Evolutionary conservation across 768 basidiomycete genomes (phyloP).

Genomic region (Coprinopsis cinerea): DNA sequence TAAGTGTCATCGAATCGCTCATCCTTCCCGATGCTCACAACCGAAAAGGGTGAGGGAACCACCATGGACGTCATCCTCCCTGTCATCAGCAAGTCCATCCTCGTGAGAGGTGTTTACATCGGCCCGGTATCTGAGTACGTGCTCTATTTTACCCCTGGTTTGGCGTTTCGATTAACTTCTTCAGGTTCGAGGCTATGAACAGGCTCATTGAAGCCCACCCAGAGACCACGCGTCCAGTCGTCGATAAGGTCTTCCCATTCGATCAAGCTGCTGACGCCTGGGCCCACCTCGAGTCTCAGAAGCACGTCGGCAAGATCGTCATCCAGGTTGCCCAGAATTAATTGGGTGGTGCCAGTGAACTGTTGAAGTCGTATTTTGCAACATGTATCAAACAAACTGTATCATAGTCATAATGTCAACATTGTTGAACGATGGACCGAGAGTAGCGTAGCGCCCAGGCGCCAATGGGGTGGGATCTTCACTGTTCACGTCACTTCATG

Average conservation of each 20-base stretch:
- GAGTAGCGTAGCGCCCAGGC: too few relatives aligned
- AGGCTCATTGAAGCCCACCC: constrained; percentile 36
- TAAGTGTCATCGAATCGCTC: too few relatives aligned
- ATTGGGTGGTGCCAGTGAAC: too few relatives aligned
- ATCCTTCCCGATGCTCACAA: too few relatives aligned
- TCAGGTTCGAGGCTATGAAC: constrained; percentile 48
- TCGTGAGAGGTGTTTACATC: constrained; percentile 46
- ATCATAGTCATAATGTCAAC: too few relatives aligned
- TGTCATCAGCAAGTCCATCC: constrained; percentile 34
- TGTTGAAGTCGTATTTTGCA: too few relatives aligned
- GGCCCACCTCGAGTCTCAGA: constrained; percentile 42
- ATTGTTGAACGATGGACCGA: too few relatives aligned
- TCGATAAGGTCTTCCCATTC: constrained; percentile 57
- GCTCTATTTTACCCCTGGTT: too few relatives aligned
- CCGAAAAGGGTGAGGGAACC: constrained; percentile 9
- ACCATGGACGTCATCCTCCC: constrained; percentile 24
- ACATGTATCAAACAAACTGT: too few relatives aligned
- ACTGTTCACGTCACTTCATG: too few relatives aligned
- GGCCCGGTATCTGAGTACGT: constrained; percentile 49
- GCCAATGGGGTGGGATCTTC: too few relatives aligned
- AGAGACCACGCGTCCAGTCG: constrained; percentile 37
- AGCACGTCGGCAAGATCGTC: constrained; percentile 56
- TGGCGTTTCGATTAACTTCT: background rate
- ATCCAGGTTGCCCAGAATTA: constrained; percentile 43
- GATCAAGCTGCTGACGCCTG: constrained; percentile 46